Evolutionary conservation across 202 grass and related monocot genomes (phyloP).

Genomic region (Panicum virgatum): DNA sequence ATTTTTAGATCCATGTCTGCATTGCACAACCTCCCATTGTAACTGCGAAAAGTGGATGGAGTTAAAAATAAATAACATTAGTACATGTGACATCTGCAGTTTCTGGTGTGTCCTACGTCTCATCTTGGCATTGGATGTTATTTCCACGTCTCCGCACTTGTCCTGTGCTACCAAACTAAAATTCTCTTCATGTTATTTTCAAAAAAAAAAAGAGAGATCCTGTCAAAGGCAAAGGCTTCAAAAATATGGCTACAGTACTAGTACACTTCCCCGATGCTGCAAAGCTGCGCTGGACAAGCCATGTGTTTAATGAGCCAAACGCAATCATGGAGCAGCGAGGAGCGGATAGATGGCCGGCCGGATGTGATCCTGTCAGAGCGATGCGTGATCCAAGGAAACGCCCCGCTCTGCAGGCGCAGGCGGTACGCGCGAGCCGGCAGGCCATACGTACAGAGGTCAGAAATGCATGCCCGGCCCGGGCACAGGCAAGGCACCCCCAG

Average conservation of each 20-base stretch:
- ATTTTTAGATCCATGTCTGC: too few relatives aligned
- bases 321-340: conserved; percentile 23
- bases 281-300: not conserved
- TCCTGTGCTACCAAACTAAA: too few relatives aligned
- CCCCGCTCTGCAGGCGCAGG: not conserved
- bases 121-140: too few relatives aligned
- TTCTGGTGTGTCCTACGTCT: too few relatives aligned
- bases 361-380: conserved; percentile 32
- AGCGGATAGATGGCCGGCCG: conserved; percentile 11
- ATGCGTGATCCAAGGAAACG: conserved; percentile 50
- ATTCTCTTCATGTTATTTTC: not conserved
- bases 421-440: conserved; percentile 12
- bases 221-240: not conserved
- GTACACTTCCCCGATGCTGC: too few relatives aligned
- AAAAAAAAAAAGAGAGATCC: too few relatives aligned
- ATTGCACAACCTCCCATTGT: too few relatives aligned
- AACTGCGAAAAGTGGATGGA: too few relatives aligned
- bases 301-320: not conserved
- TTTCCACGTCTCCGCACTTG: too few relatives aligned
- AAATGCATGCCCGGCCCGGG: not conserved
- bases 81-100: too few relatives aligned
- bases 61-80: too few relatives aligned
- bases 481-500: not conserved
- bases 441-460: not conserved
- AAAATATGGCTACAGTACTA: not conserved